Base-by-base conservation (phyloP, 164 flowering plant genomes). In the Liriodendron chinense region DNA sequence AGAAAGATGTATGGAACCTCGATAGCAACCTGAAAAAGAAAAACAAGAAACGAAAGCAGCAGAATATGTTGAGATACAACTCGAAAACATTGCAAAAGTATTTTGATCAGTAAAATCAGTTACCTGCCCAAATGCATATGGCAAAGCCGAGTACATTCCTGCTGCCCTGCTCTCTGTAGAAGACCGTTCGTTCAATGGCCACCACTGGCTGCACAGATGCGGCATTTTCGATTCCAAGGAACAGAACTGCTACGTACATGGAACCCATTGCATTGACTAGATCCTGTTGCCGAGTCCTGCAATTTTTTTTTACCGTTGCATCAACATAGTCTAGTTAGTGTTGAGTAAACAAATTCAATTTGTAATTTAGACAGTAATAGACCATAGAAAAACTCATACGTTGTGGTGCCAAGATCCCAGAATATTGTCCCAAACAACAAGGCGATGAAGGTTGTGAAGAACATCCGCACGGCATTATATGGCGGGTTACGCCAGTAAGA, bases 401-500 rank as follows among this genome's bases (percentile, higher is more conserved):
- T 79, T 73, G 81, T 84, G 48, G 78, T 14, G 7, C 90, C 92
- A 20, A 84, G 75, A 59, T 84, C 73, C 90, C 90, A 89, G 73
- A 83, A 89, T 70, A 89, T 86, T 20, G 86, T 73, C 25, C 92
- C 92, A 47, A 85, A 73, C 67, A 83, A 28, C 71, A 87, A n/a
- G 4, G 82, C 88, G 20, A 79, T 78, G 65, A 75, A 43, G 9
- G 79, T 68, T 43, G 90, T 82, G 81, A 85, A 84, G 68, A 82
- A 67, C 20, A 87, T 72, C 47, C 89, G 68, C 0, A 86, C 86
- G 0, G 88, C 86, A 62, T 82, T 89, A 82, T 89, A 87, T 12
- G 82, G 69, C 7, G 92, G 87, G 72, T 86, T 91, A 1, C 91
- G 84, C 94, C 94, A 91, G 77, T 91, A 91, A 2, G 94, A 88